phyloP scores from a whole-genome alignment of 2,329 filamentous ascomycete species.

The Phialemonium atrogriseum region DNA sequence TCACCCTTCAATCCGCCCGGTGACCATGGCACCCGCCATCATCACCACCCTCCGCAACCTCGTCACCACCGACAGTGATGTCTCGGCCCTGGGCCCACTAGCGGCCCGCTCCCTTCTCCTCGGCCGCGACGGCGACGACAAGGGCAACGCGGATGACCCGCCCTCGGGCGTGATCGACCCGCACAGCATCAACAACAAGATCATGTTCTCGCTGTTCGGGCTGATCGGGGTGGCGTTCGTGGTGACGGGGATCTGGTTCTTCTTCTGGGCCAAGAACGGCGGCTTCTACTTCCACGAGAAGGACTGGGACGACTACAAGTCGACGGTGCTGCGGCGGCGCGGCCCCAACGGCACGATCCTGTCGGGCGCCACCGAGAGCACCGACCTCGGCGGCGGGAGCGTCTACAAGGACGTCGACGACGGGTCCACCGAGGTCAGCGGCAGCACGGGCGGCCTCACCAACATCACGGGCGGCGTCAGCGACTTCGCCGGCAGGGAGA shows the following conservation, averaged over 20 bases:
- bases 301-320: slow-evolving; percentile 99
- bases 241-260: slow-evolving; percentile 81
- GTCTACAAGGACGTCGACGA: slow-evolving; percentile 67
- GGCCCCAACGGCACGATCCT: slow-evolving; percentile 84
- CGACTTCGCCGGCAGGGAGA: slow-evolving; percentile 47
- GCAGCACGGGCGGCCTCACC: slow-evolving; percentile 35
- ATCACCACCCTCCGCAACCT: slow-evolving; percentile 21
- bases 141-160: slow-evolving; percentile 27
- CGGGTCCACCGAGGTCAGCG: slow-evolving; percentile 30
- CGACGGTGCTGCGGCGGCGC: slow-evolving; percentile 79
- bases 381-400: slow-evolving; percentile 79
- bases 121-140: slow-evolving; percentile 25
- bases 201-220: slow-evolving; percentile 79
- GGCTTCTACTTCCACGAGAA: slow-evolving; percentile 78
- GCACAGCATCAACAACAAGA: slow-evolving; percentile 53
- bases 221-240: slow-evolving; percentile 73
- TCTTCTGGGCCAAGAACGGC: slow-evolving; percentile 96
- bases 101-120: slow-evolving; percentile 33
- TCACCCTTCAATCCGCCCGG: slow-evolving; percentile 1
- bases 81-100: slow-evolving; percentile 30
- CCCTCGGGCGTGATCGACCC: slow-evolving; percentile 42
- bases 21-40: slow-evolving; percentile 32
- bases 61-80: slow-evolving; percentile 12
- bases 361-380: slow-evolving; percentile 72
- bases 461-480: slow-evolving; percentile 51